Evolutionary conservation across 202 grass and related monocot species (phyloP).

Genomic region (Eragrostis tef): DNA sequence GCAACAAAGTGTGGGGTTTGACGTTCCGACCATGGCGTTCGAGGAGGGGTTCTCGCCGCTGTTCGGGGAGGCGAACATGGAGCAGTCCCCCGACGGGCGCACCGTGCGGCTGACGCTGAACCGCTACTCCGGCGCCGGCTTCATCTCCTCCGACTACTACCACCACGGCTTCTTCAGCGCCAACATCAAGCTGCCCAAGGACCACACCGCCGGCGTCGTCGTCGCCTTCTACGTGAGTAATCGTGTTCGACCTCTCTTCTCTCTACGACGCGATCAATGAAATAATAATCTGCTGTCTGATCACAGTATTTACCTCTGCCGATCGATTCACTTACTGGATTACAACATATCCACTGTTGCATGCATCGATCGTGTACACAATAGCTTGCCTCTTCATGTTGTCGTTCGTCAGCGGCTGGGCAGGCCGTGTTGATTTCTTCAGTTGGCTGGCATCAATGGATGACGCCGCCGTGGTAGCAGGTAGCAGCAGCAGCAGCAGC

Average conservation of each 20-base stretch:
- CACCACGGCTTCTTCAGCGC: constrained; percentile 83
- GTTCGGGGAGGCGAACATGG: constrained; percentile 68
- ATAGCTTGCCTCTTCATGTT: no score
- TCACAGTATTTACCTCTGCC: no score
- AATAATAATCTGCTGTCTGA: no score
- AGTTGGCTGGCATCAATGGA: neutral
- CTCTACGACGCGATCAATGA: neutral
- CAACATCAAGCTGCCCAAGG: constrained; percentile 60
- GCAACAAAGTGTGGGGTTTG: neutral
- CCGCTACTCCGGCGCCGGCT: constrained; percentile 64
- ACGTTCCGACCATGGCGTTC: constrained; percentile 51
- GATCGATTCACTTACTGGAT: no score
- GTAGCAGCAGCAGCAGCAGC: neutral
- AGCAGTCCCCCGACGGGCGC: constrained; percentile 38
- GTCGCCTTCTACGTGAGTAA: constrained; percentile 80
- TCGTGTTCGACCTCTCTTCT: neutral
- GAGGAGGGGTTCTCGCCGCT: constrained; percentile 55
- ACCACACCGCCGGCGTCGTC: constrained; percentile 82
- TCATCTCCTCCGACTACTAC: constrained; percentile 78
- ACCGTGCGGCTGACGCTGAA: constrained; percentile 60
- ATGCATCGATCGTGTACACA: no score
- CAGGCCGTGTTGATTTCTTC: no score
- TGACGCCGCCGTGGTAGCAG: no score
- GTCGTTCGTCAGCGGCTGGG: no score
- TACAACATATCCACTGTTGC: no score